Evolutionary conservation across 495 filamentous ascomycete species (phyloP), one percentile per base, ranked within the genome.

Genomic region (Cryomyces antarcticus): DNA sequence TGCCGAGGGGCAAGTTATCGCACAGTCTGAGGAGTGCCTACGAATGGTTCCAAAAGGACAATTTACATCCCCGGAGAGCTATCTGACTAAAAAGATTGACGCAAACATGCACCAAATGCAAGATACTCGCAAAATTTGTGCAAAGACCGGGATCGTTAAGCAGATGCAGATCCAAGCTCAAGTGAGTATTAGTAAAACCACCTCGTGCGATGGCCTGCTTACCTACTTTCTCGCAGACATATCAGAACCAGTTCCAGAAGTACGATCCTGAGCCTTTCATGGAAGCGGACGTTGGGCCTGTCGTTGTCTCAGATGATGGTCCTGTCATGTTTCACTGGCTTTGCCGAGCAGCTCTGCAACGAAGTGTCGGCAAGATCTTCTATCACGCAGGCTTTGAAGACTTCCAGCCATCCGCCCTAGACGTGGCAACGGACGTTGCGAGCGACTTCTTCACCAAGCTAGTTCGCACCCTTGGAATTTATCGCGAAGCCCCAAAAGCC

Each of bases 101-200:
- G 75, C 75, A 41, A 99, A 99, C 51, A 80, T 96, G 65, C 72
- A 73, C 34, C 86, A 95, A 54, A 85, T 96, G 77, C 89, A 99
- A 58, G 88, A 95, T 46, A 96, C 89, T 0, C 69, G 92, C 50
- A 96, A 95, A 57, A 71, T 99, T 7, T 92, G 82, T 56, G 86
- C 85, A 3, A 96, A 96, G 59, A 87, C 96, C 54, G 77, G 82
- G 29, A 80, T 99, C 46, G 86, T 99, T 56, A 99, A 96, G 67
- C 89, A 99, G 64, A 99, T 99, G 89, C 92, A 96, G 57, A 67
- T 94, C 30, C 92, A 99, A 54, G 80, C 86, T 38, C 89, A 94
- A 73, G 86, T 87, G 75, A 41, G 42, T 7, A 13, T 31, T 24
- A 33, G 12, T 6, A 43, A 43, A 36, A 36, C 33, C 12, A 36